These are phyloP conservation scores for Aspergillus transmontanensis DNA, from an alignment of 2,329 filamentous ascomycete genomes.

Conservation along the genomic window DNA sequence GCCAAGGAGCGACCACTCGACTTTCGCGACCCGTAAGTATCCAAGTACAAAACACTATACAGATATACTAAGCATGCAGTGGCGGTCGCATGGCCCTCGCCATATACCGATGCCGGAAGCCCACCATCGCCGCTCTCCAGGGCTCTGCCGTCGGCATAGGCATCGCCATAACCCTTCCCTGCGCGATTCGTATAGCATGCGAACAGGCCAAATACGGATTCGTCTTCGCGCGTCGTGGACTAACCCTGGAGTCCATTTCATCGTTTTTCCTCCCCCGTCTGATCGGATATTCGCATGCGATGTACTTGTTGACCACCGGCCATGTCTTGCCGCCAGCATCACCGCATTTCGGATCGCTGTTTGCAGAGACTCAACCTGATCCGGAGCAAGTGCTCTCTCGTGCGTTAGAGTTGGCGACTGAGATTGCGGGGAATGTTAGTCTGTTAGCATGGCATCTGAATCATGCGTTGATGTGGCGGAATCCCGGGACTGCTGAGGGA, in stretches of 20 bases:
- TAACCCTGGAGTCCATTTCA: slow-evolving; percentile 70
- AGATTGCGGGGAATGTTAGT: slow-evolving; percentile 68
- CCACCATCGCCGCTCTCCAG: slow-evolving; percentile 57
- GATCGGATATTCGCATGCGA: slow-evolving; percentile 53
- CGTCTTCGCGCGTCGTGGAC: slow-evolving; percentile 69
- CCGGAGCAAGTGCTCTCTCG: slow-evolving; percentile 63
- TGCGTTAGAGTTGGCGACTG: slow-evolving; percentile 66
- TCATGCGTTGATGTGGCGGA: slow-evolving; percentile 68
- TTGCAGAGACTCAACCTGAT: slow-evolving; percentile 63
- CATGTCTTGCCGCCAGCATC: slow-evolving; percentile 55
- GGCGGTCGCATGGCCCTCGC: slow-evolving; percentile 45
- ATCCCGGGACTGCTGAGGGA: slow-evolving; percentile 62
- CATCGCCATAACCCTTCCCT: slow-evolving; percentile 60
- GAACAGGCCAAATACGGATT: slow-evolving; percentile 68
- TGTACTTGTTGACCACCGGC: slow-evolving; percentile 61
- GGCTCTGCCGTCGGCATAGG: slow-evolving; percentile 60
- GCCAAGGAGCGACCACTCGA: slow-evolving; percentile 44
- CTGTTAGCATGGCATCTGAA: slow-evolving; percentile 66
- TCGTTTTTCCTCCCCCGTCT: slow-evolving; percentile 72
- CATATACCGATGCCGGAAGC: slow-evolving; percentile 60
- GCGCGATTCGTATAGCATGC: slow-evolving; percentile 58
- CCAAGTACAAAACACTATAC: slow-evolving; percentile 23
- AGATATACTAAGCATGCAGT: slow-evolving; percentile 41
- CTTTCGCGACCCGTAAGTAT: slow-evolving; percentile 54
- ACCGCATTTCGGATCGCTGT: slow-evolving; percentile 57